A percentile compares a stretch with the other conserved stretches of the same genome.
These are phyloP conservation scores for Cucurbita ficifolia DNA, from an alignment of 306 rosid species.

Conservation along the genomic window DNA sequence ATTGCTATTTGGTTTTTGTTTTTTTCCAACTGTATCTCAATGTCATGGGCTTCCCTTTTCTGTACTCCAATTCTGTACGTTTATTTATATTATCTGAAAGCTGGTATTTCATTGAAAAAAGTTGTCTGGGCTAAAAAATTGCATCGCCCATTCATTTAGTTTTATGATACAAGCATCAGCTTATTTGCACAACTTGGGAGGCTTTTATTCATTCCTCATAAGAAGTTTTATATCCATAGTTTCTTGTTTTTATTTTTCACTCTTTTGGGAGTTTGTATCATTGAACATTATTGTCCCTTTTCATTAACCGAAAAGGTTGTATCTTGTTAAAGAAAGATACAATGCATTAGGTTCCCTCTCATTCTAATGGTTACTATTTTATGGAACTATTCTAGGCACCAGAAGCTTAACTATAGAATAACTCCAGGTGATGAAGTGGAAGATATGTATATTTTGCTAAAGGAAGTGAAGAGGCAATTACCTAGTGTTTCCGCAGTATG, in stretches of 20 bases:
- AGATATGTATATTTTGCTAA: conserved; percentile 74
- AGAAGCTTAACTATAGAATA: conserved; percentile 64
- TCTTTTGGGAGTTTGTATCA: neutral
- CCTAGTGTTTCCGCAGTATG: conserved; percentile 72
- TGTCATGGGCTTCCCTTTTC: neutral
- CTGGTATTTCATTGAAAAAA: neutral
- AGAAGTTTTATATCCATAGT: neutral
- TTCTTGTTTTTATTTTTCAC: neutral
- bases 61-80: neutral
- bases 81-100: neutral
- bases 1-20: neutral
- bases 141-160: neutral
- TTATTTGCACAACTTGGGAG: neutral
- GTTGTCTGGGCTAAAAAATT: neutral
- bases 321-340: neutral
- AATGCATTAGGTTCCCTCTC: neutral
- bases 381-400: conserved; percentile 37
- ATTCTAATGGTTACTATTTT: conserved; percentile 8
- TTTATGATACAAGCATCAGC: neutral
- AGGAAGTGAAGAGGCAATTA: conserved; percentile 74
- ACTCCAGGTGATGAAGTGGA: conserved; percentile 96
- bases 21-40: neutral
- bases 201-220: neutral
- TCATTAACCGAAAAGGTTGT: neutral
- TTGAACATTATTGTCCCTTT: neutral